phyloP scores from a whole-genome alignment of 2,329 filamentous ascomycete genomes.

The Leptodontidium sp. region DNA sequence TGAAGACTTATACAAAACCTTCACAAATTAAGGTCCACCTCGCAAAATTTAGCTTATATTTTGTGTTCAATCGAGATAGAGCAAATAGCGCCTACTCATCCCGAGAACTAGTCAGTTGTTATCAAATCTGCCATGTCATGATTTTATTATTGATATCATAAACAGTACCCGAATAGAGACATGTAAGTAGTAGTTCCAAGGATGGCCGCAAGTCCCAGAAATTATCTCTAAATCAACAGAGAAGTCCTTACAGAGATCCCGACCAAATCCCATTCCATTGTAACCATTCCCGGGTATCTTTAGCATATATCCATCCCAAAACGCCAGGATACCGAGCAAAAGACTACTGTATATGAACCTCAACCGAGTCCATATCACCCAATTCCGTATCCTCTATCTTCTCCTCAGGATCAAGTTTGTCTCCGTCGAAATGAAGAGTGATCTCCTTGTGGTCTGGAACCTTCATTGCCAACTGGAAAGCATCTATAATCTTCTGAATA shows the following conservation, averaged over 20 bases:
- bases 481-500: slow-evolving; percentile 67
- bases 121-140: no score
- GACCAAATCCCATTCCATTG: background rate
- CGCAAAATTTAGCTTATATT: no score
- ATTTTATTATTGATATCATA: no score
- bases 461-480: slow-evolving; percentile 64
- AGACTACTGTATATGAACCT: slow-evolving; percentile 59
- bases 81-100: no score
- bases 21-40: no score
- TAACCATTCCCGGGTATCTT: slow-evolving; percentile 35
- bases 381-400: slow-evolving; percentile 74
- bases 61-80: no score
- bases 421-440: slow-evolving; percentile 78
- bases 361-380: slow-evolving; percentile 76
- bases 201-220: background rate
- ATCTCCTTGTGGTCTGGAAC: slow-evolving; percentile 62
- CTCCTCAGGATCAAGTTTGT: slow-evolving; percentile 66
- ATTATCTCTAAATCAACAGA: background rate
- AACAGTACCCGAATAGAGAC: no score
- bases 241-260: background rate
- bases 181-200: background rate
- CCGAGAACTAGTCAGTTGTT: no score
- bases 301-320: slow-evolving; percentile 15
- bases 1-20: no score
- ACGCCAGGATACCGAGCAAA: slow-evolving; percentile 28